phyloP scores from a whole-genome alignment of 179 eudicot genomes.

The Camellia oleifera region DNA sequence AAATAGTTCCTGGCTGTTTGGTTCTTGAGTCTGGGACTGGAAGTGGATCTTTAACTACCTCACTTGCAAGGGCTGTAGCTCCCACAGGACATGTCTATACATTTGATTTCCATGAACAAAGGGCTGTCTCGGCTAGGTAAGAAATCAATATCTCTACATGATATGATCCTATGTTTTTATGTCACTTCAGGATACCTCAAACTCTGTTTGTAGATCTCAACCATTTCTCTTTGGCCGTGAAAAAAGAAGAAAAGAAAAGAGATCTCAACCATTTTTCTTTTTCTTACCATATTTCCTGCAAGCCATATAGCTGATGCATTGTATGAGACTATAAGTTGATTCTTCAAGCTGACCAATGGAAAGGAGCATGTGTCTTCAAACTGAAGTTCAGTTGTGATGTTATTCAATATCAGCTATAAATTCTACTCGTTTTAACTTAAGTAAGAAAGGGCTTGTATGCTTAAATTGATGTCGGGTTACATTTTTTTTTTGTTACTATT shows the following conservation, averaged over 20 bases:
- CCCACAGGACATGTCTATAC: conserved; percentile 79
- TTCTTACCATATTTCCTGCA: neutral
- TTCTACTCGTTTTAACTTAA: neutral
- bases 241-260: neutral
- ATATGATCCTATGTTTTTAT: neutral
- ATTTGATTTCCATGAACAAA: conserved; percentile 89
- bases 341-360: neutral
- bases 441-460: neutral
- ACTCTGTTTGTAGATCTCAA: neutral
- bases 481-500: neutral
- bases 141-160: neutral
- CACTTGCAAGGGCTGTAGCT: conserved; percentile 68
- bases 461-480: neutral
- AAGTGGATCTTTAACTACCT: conserved; percentile 31
- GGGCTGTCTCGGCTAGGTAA: conserved; percentile 87
- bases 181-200: neutral
- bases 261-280: neutral
- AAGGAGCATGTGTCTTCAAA: neutral
- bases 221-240: neutral
- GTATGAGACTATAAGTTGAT: too few species aligned
- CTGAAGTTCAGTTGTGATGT: neutral
- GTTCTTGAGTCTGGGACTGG: conserved; percentile 90
- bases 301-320: neutral
- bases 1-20: conserved; percentile 76
- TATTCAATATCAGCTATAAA: neutral